These are phyloP conservation scores for Mucor saturninus DNA, from an alignment of 371 early-diverging fungal genomes.

Conservation along the genomic window DNA sequence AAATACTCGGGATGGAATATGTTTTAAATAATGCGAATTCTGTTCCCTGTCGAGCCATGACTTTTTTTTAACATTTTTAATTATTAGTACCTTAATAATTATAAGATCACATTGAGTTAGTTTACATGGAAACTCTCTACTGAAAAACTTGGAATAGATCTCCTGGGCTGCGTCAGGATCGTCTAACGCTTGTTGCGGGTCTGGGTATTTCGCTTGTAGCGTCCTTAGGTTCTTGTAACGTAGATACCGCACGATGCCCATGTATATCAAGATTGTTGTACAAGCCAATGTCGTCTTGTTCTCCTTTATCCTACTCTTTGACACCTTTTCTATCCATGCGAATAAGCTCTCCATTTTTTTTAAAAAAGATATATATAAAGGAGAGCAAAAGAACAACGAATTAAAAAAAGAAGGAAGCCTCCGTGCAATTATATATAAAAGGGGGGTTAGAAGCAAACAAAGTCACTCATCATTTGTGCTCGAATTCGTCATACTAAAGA, in stretches of 20 bases:
- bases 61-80: not conserved
- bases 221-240: conserved; percentile 40
- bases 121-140: conserved; percentile 53
- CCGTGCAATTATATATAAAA: too few species aligned
- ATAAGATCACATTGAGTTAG: too few species aligned
- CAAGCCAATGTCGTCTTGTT: not conserved
- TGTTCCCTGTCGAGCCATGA: conserved; percentile 1
- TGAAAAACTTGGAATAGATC: conserved; percentile 20
- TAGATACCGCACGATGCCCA: conserved; percentile 37
- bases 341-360: too few species aligned
- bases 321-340: too few species aligned
- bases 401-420: too few species aligned
- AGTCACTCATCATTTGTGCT: too few species aligned
- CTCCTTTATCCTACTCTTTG: too few species aligned
- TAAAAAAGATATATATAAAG: too few species aligned
- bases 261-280: conserved; percentile 15
- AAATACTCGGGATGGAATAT: conserved; percentile 48
- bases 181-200: conserved; percentile 43
- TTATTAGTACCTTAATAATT: too few species aligned
- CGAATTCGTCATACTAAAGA: too few species aligned
- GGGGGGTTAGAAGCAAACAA: too few species aligned
- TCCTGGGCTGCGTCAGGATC: conserved; percentile 38
- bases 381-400: too few species aligned
- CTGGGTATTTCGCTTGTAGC: conserved; percentile 44
- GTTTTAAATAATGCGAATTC: conserved; percentile 55